Percentiles rank a stretch among this genome's conserved stretches.
These are phyloP conservation scores for Fusarium oligoseptatum DNA, from an alignment of 2,329 filamentous ascomycete genomes.

Conservation along the genomic window DNA sequence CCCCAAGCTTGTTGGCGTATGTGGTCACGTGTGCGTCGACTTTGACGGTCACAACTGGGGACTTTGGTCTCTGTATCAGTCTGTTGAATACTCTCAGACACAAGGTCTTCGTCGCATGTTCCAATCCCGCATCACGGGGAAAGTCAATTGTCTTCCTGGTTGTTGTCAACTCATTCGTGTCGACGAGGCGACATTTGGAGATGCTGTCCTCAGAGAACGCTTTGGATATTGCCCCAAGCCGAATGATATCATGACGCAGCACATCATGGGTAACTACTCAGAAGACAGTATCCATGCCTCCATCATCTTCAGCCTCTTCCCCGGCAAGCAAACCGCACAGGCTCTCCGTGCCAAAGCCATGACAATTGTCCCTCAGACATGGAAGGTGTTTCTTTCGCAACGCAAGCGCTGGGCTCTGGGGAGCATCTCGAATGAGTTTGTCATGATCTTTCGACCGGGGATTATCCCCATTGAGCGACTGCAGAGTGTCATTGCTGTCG, in stretches of 20 bases:
- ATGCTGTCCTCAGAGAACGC: slow-evolving; percentile 59
- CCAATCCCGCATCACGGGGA: slow-evolving; percentile 63
- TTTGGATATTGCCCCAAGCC: slow-evolving; percentile 64
- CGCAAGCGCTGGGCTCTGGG: slow-evolving; percentile 64
- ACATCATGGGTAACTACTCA: slow-evolving; percentile 63
- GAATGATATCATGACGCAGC: slow-evolving; percentile 62
- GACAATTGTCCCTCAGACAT: slow-evolving; percentile 60
- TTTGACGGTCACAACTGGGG: slow-evolving; percentile 58
- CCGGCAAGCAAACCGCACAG: slow-evolving; percentile 59
- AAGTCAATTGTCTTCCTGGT: slow-evolving; percentile 63
- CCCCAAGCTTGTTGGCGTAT: slow-evolving; percentile 60
- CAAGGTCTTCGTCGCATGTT: slow-evolving; percentile 63
- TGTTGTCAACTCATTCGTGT: slow-evolving; percentile 65
- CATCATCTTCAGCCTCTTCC: slow-evolving; percentile 61
- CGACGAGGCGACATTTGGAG: slow-evolving; percentile 63
- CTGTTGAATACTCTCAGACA: slow-evolving; percentile 62
- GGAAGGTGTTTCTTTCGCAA: slow-evolving; percentile 63
- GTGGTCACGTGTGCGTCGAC: slow-evolving; percentile 63
- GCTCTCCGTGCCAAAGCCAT: slow-evolving; percentile 61
- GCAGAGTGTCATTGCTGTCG: slow-evolving; percentile 60
- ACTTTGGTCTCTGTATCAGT: slow-evolving; percentile 62
- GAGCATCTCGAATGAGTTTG: slow-evolving; percentile 63
- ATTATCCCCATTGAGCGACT: slow-evolving; percentile 59
- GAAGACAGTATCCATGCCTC: slow-evolving; percentile 65
- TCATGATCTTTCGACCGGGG: slow-evolving; percentile 60